A percentile compares a stretch with the other conserved stretches of the same genome.
Conservation (phyloP, 2,329 filamentous ascomycete species). For the Neurospora sp. region DNA sequence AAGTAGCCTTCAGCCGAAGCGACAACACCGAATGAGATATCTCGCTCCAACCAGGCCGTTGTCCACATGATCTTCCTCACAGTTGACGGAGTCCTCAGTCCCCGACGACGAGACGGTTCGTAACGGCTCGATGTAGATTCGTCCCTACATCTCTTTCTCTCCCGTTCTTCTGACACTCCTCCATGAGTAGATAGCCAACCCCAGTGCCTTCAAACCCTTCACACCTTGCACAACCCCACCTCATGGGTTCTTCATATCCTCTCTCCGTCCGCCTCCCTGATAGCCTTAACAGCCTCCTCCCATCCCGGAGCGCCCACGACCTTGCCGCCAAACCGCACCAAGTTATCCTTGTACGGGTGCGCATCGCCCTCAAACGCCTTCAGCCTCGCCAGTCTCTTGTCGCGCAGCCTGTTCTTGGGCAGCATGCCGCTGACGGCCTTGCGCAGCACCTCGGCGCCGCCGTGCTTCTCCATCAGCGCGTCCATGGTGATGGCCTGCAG, state of each 20-base stretch:
- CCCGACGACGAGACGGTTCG: neutral
- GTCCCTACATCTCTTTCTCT: neutral
- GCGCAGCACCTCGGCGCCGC: conserved; percentile 81
- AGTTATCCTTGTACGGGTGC: conserved; percentile 86
- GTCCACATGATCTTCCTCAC: neutral
- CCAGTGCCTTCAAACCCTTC: neutral
- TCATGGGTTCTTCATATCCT: conserved; percentile 34
- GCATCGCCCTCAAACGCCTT: conserved; percentile 93
- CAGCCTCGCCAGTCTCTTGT: conserved; percentile 75
- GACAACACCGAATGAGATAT: neutral
- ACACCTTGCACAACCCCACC: neutral
- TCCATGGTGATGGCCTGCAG: conserved; percentile 91
- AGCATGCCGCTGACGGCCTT: conserved; percentile 95
- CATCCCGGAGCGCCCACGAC: conserved; percentile 44
- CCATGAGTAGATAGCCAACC: neutral
- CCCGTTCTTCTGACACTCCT: neutral
- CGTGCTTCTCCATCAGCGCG: conserved; percentile 85
- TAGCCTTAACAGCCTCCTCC: conserved; percentile 39
- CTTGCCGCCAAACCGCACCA: conserved; percentile 61
- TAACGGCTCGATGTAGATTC: neutral
- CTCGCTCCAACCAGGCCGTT: neutral
- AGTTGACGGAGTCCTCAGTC: neutral
- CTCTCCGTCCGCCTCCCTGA: conserved; percentile 38
- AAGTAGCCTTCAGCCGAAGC: neutral
- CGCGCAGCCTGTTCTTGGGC: conserved; percentile 88